These are phyloP conservation scores for Russula olivacea DNA, from an alignment of 768 basidiomycete species.

Conservation along the genomic window DNA sequence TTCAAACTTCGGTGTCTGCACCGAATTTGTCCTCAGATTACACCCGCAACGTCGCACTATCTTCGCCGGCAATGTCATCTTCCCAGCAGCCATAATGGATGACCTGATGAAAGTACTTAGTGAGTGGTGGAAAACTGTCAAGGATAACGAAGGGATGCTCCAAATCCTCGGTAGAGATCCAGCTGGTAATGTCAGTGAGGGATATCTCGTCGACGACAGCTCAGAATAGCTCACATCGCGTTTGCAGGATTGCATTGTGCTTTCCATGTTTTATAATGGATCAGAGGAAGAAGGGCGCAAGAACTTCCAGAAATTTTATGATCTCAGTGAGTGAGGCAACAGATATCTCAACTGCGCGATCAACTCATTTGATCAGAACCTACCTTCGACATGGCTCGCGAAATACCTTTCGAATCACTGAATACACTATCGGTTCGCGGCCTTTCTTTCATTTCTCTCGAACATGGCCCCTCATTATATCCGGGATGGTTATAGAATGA, in stretches of 20 bases:
- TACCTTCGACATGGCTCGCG: constrained; percentile 37
- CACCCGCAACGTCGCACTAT: constrained; percentile 48
- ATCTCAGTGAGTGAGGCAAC: constrained; percentile 35
- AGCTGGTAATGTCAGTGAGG: constrained; percentile 34
- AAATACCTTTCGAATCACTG: constrained; percentile 44
- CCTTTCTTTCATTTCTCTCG: background rate
- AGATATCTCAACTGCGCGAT: too few species aligned
- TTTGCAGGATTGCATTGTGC: constrained; percentile 37
- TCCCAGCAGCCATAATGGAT: constrained; percentile 28
- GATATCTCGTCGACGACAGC: background rate
- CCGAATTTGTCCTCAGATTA: constrained; percentile 43
- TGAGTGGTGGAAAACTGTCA: constrained; percentile 36
- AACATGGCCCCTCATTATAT: background rate
- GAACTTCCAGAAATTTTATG: constrained; percentile 42
- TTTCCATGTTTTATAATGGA: constrained; percentile 45
- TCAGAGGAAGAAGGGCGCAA: constrained; percentile 43
- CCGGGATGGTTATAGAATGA: constrained; percentile 34
- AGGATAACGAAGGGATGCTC: constrained; percentile 38
- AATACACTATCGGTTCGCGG: constrained; percentile 37
- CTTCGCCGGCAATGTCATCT: constrained; percentile 43
- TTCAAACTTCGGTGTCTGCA: constrained; percentile 52
- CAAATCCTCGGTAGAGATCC: constrained; percentile 36
- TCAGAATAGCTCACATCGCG: background rate
- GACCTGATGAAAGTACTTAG: constrained; percentile 28
- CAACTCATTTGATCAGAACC: constrained; percentile 33